Conservation (phyloP, 176 grass and related monocot genomes). For the Saccharum officinarum region DNA sequence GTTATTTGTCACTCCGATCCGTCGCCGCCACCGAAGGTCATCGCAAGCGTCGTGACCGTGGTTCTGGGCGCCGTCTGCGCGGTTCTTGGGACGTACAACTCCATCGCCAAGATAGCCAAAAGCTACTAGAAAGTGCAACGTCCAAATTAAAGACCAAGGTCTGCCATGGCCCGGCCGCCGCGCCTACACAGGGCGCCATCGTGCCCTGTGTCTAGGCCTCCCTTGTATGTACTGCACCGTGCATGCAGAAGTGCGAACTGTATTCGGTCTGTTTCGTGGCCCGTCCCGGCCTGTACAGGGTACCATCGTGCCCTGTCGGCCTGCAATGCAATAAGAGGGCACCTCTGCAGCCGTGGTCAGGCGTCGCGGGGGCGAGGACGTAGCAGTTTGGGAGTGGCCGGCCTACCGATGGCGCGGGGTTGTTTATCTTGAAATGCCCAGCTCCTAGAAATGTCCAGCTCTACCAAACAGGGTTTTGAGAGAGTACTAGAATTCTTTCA, state of each 20-base stretch:
- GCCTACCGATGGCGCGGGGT: too few species aligned
- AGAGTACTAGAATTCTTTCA: too few species aligned
- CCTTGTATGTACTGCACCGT: not conserved
- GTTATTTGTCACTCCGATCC: not conserved
- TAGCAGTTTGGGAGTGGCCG: too few species aligned
- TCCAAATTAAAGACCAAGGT: not conserved
- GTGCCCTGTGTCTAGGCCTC: slow-evolving; percentile 4
- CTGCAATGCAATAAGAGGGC: not conserved
- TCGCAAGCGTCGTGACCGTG: slow-evolving; percentile 43
- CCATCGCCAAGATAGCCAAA: slow-evolving; percentile 45
- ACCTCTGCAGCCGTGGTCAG: too few species aligned
- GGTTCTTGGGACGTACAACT: slow-evolving; percentile 65
- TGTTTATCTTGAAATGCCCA: too few species aligned
- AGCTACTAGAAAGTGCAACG: slow-evolving; percentile 6
- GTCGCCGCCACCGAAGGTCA: slow-evolving; percentile 45
- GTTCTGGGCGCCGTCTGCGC: slow-evolving; percentile 48
- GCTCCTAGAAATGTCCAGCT: too few species aligned
- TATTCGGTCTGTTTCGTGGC: not conserved
- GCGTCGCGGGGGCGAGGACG: too few species aligned
- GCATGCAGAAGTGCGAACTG: not conserved
- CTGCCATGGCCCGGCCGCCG: not conserved
- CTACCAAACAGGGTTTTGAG: too few species aligned
- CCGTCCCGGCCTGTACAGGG: not conserved
- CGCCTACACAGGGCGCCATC: slow-evolving; percentile 10
- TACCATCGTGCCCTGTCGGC: slow-evolving; percentile 24